These are phyloP conservation scores for Bipolaris gigantea DNA, from an alignment of 2,329 filamentous ascomycete genomes.

Conservation along the genomic window DNA sequence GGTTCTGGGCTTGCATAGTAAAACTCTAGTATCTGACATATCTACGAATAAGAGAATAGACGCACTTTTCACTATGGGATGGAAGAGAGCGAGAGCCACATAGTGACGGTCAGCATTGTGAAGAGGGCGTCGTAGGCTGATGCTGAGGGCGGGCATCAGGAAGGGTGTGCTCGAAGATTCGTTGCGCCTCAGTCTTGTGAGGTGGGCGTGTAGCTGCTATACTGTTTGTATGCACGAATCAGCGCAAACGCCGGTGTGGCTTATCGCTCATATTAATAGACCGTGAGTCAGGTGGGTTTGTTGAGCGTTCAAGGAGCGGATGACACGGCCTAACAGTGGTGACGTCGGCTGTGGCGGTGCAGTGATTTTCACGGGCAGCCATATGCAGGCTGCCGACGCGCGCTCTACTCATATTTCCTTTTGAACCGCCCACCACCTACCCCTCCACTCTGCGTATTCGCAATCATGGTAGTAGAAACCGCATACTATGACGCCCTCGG, in stretches of 20 bases:
- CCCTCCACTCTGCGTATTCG: conserved; percentile 2
- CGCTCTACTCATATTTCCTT: conserved; percentile 20
- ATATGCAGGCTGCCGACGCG: conserved; percentile 17
- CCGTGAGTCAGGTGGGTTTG: not conserved
- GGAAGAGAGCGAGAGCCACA: too few species aligned
- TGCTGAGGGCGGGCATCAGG: not conserved
- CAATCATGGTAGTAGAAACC: conserved; percentile 80
- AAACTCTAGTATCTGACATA: conserved; percentile 33
- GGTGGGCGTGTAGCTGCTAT: not conserved
- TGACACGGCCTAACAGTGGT: conserved; percentile 14
- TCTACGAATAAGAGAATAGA: conserved; percentile 25
- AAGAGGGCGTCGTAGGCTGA: not conserved
- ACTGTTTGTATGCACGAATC: not conserved
- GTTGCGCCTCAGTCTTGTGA: not conserved
- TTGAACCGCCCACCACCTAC: conserved; percentile 7
- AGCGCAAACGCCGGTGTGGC: not conserved
- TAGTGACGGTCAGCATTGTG: not conserved
- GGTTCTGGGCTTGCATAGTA: conserved; percentile 34
- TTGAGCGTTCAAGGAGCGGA: not conserved
- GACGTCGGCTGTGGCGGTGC: conserved; percentile 25
- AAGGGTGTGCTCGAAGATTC: not conserved
- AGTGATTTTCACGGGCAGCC: conserved; percentile 20
- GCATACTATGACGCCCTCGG: conserved; percentile 85
- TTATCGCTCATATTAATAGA: not conserved
- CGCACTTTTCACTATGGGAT: not conserved